Conservation (phyloP, 2,329 filamentous ascomycete genomes). For the Hymenoscyphus scutula region DNA sequence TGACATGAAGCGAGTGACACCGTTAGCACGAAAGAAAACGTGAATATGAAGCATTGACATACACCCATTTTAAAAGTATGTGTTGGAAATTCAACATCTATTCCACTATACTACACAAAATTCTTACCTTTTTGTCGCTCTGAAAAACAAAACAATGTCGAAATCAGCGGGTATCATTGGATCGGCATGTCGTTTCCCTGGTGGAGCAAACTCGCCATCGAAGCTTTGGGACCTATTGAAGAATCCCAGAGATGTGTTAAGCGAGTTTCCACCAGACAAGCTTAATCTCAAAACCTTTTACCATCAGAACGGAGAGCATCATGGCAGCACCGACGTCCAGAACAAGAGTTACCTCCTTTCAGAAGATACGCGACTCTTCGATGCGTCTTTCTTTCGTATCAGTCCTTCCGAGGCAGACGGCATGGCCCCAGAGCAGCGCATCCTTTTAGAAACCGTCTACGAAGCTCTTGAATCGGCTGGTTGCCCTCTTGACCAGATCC, state of each 20-base stretch:
- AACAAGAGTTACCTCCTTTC: slow-evolving; percentile 34
- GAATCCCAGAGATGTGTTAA: slow-evolving; percentile 47
- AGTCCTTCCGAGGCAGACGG: slow-evolving; percentile 28
- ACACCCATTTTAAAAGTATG: no score
- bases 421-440: slow-evolving; percentile 29
- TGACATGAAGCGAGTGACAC: no score
- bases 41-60: no score
- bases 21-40: no score
- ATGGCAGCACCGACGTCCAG: slow-evolving; percentile 20
- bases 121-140: background rate
- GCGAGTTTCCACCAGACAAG: slow-evolving; percentile 36
- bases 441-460: slow-evolving; percentile 32
- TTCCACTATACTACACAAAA: no score
- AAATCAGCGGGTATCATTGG: slow-evolving; percentile 39
- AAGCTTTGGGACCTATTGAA: slow-evolving; percentile 49
- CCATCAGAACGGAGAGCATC: slow-evolving; percentile 47
- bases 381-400: slow-evolving; percentile 39
- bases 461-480: slow-evolving; percentile 33
- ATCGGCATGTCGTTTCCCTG: slow-evolving; percentile 41
- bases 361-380: slow-evolving; percentile 39
- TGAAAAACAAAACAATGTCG: no score
- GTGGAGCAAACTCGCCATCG: slow-evolving; percentile 42
- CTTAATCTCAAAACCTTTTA: slow-evolving; percentile 39
- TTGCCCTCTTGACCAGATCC: slow-evolving; percentile 18
- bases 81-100: no score